Evolutionary conservation across 108 stramenopile genomes (phyloP), one percentile per base, ranked within the genome.

Genomic region (Chaetoceros muelleri): DNA sequence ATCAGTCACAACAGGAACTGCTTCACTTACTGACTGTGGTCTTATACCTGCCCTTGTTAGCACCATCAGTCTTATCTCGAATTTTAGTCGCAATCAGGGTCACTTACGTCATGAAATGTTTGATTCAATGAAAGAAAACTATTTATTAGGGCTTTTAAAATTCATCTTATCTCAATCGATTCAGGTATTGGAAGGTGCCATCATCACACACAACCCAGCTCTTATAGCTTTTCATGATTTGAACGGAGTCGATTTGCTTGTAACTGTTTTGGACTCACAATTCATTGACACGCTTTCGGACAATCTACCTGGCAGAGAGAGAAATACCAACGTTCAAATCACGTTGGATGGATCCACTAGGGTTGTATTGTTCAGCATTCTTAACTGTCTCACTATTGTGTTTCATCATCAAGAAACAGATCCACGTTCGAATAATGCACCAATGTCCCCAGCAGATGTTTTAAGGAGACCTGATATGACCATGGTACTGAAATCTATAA

Each of bases 1-100:
- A 18, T 74, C 84, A 28, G 80, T 86, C 1, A 90, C 85, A 25
- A 64, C 82, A 13, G 92, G 92, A 1, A 85, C 93, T 5, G 67
- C 92, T 24, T 79, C 91, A 21, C 65, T 96, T 48, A 93, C 91
- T 5, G 93, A 93, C 46, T 90, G 93, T 71, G 95, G 95, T 18
- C 69, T 94, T 8, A 82, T 96, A 17, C 93, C 95, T 8, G 90
- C 95, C 10, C 75, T 96, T 24, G 71, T 96, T 24, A 72, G 72
- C 46, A 81, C 88, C 5, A 69, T 94, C 19, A 70, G 82, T 24
- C 65, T 87, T 21, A 84, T 87, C 52, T 55, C 70, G n/a, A 62
- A 67, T 24, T 21, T 52, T 0, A 48, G 44, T 24, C 44, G 60
- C 25, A 25, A 19, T 55, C 29, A 24, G 5, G 7, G n/a, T 19